A percentile compares a stretch with the other conserved stretches of the same genome.
Conservation (phyloP, 2,329 filamentous ascomycete genomes). For the Colletotrichum sp. region DNA sequence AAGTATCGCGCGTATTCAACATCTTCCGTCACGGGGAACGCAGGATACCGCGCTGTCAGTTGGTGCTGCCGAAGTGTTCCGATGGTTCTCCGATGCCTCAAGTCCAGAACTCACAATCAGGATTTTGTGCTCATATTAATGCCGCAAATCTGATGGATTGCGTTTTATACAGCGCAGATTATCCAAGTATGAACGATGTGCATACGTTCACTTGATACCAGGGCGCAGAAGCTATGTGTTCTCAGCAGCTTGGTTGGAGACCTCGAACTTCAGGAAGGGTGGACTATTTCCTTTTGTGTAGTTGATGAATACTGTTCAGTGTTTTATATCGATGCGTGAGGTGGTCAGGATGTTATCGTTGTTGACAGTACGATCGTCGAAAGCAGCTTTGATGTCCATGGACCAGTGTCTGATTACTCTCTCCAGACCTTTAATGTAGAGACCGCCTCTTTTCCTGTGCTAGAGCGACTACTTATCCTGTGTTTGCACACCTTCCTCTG, state of each 20-base stretch:
- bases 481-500: rapidly evolving
- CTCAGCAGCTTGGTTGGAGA: background rate
- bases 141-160: background rate
- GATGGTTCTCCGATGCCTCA: background rate
- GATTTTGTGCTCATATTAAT: no score
- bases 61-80: background rate
- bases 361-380: no score
- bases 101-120: no score
- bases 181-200: background rate
- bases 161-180: background rate
- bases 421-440: background rate
- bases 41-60: background rate
- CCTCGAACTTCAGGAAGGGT: background rate
- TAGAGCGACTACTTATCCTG: background rate
- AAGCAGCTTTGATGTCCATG: background rate
- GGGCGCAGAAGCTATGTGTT: background rate
- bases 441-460: background rate
- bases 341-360: no score
- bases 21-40: background rate
- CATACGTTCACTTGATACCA: background rate
- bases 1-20: background rate
- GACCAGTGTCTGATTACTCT: background rate
- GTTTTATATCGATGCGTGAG: no score
- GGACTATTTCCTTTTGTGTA: background rate
- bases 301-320: no score